phyloP scores from a whole-genome alignment of 225 moss, liverwort and hornwort species.

The Takakia lepidozioides region DNA sequence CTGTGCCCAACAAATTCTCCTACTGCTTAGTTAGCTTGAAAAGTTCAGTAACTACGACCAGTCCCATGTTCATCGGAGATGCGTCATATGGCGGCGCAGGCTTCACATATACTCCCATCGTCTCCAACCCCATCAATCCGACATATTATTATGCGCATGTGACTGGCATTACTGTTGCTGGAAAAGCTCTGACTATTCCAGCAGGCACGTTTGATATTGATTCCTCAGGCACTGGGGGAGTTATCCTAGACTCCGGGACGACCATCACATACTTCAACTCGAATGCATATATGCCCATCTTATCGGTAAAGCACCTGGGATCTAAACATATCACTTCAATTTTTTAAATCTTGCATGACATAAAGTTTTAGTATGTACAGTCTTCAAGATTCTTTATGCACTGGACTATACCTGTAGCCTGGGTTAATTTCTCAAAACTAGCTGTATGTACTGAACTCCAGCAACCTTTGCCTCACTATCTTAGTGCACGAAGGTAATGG shows the following conservation, averaged over 20 bases:
- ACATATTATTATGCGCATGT: constrained; percentile 52
- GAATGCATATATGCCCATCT: too few species aligned
- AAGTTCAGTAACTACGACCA: constrained; percentile 16
- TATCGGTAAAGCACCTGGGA: too few species aligned
- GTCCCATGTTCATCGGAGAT: constrained; percentile 32
- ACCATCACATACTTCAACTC: background rate
- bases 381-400: too few species aligned
- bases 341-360: too few species aligned
- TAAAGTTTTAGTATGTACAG: too few species aligned
- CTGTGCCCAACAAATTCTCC: constrained; percentile 50
- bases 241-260: constrained; percentile 1
- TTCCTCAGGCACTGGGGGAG: constrained; percentile 18
- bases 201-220: constrained; percentile 36
- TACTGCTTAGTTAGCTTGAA: constrained; percentile 57
- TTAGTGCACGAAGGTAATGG: too few species aligned
- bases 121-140: constrained; percentile 31
- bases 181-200: constrained; percentile 14
- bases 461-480: too few species aligned
- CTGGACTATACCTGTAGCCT: too few species aligned
- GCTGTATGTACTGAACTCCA: too few species aligned
- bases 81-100: constrained; percentile 18
- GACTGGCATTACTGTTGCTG: constrained; percentile 33
- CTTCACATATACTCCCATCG: constrained; percentile 44
- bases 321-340: too few species aligned
- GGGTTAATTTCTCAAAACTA: too few species aligned